phyloP scores from a whole-genome alignment of 2,329 filamentous ascomycete genomes.

The Xylariaceae sp. region DNA sequence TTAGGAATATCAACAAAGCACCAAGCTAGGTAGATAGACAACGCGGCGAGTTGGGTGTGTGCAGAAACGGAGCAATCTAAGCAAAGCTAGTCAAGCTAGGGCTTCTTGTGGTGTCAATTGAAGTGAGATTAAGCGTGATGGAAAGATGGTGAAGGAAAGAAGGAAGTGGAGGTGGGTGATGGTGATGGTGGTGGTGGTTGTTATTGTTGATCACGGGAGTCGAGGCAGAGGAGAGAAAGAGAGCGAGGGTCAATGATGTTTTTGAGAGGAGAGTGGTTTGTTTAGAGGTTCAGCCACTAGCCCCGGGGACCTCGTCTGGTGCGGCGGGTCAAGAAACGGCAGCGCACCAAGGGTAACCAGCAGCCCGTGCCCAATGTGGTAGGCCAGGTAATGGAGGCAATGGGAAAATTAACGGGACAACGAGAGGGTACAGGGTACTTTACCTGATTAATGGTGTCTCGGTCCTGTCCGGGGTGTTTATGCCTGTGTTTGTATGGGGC shows the following conservation, averaged over 20 bases:
- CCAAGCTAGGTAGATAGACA: slow-evolving; percentile 16
- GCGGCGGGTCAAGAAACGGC: slow-evolving; percentile 14
- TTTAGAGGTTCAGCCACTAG: slow-evolving; percentile 24
- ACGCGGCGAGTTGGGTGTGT: slow-evolving; percentile 2
- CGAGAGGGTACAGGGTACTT: slow-evolving; percentile 20
- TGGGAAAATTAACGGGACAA: not conserved
- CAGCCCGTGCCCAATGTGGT: not conserved
- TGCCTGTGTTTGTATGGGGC: slow-evolving; percentile 22
- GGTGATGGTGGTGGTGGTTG: slow-evolving; percentile 7
- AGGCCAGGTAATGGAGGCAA: not conserved
- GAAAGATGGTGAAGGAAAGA: slow-evolving; percentile 2
- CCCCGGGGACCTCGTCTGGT: not conserved
- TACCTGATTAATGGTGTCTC: slow-evolving; percentile 18
- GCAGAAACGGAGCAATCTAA: slow-evolving; percentile 1
- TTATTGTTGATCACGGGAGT: slow-evolving; percentile 22
- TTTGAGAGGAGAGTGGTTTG: slow-evolving; percentile 27
- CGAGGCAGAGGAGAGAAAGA: slow-evolving; percentile 13
- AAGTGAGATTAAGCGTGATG: slow-evolving; percentile 4
- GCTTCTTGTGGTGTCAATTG: not conserved
- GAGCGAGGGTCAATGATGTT: slow-evolving; percentile 26
- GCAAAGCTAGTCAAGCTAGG: slow-evolving; percentile 3
- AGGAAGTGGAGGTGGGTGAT: slow-evolving; percentile 5
- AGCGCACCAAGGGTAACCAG: slow-evolving; percentile 4
- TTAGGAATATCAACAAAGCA: slow-evolving; percentile 28
- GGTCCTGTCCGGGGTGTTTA: not conserved